Evolutionary conservation across 805 yeast genomes (phyloP), one percentile per base, ranked within the genome.

Genomic region (Sporopachydermia lactativora): DNA sequence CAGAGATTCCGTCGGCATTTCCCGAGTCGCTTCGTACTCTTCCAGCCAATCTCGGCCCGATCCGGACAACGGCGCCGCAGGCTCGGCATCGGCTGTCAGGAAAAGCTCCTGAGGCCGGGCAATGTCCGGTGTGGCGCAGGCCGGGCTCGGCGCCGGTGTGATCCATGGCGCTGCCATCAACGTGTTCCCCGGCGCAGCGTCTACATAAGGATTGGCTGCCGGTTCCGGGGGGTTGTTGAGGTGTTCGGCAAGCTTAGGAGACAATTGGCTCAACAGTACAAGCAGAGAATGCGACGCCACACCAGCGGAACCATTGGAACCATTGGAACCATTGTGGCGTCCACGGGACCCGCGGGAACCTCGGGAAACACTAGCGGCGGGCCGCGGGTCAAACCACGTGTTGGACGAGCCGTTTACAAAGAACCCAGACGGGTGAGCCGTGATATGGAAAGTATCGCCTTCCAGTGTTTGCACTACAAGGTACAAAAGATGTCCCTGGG

Each of bases 1-100:
- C 41, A 84, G 59, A 17, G 71, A 57, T 2, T 65, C 53, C 28
- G 66, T 64, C 19, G 85, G 75, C 45, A 85, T 66, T 48, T 86
- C 96, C 46, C 75, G 73, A 38, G 84, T 68, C 2, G 84, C 68
- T 64, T 92, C 97, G 53, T 76, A 76, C 50, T 92, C 96, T 48
- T 81, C 95, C 57, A 86, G 86, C 82, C 94, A 88, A 51, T 89
- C 95, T 51, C 78, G 78, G 35, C 62, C 59, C 15, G 61, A 55
- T 39, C 31, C n/a, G n/a, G 31, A 8, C 13, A n/a, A 24, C 8
- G n/a, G 8, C 8, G 71, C 77, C 18, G 71, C 68, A 35, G 77
- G 81, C 47, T 75, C 81, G 17, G 69, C 65, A 34, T 82, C 82
- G 47, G 72, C 70, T 36, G 59, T 51, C 36, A 76, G 60, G 39